phyloP scores from a whole-genome alignment of 441 rosid species.

The Pelargonium citronellum region DNA sequence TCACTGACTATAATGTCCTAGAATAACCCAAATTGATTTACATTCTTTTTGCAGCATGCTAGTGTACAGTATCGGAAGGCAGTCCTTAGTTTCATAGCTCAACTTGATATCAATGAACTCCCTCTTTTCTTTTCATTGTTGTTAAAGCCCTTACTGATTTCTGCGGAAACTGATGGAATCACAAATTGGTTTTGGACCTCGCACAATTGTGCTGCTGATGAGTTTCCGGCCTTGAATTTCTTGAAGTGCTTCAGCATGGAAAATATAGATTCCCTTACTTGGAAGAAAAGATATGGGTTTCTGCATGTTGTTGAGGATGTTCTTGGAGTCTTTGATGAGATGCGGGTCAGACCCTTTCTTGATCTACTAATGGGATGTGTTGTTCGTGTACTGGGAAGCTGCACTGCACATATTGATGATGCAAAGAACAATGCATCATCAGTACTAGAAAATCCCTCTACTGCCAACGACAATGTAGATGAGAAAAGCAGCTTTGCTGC shows the following conservation, averaged over 20 bases:
- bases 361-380: slow-evolving; percentile 79
- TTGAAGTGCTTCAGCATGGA: slow-evolving; percentile 57
- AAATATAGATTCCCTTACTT: slow-evolving; percentile 48
- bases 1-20: neutral
- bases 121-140: slow-evolving; percentile 69
- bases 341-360: slow-evolving; percentile 64
- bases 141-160: slow-evolving; percentile 64
- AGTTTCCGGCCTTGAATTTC: slow-evolving; percentile 41
- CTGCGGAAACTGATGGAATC: slow-evolving; percentile 40
- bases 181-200: slow-evolving; percentile 40
- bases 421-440: slow-evolving; percentile 36
- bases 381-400: slow-evolving; percentile 63
- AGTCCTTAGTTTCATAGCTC: slow-evolving; percentile 75
- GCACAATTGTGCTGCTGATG: slow-evolving; percentile 33
- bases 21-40: neutral
- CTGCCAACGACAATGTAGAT: slow-evolving; percentile 23
- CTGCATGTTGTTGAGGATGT: slow-evolving; percentile 81
- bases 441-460: slow-evolving; percentile 19
- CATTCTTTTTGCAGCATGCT: slow-evolving; percentile 51
- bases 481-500: slow-evolving; percentile 29
- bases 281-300: slow-evolving; percentile 76
- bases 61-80: slow-evolving; percentile 76
- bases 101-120: slow-evolving; percentile 66
- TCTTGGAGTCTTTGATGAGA: slow-evolving; percentile 75
- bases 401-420: slow-evolving; percentile 38